These are phyloP conservation scores for Aspergillus sp. DNA, from an alignment of 2,329 filamentous ascomycete genomes.

Conservation along the genomic window DNA sequence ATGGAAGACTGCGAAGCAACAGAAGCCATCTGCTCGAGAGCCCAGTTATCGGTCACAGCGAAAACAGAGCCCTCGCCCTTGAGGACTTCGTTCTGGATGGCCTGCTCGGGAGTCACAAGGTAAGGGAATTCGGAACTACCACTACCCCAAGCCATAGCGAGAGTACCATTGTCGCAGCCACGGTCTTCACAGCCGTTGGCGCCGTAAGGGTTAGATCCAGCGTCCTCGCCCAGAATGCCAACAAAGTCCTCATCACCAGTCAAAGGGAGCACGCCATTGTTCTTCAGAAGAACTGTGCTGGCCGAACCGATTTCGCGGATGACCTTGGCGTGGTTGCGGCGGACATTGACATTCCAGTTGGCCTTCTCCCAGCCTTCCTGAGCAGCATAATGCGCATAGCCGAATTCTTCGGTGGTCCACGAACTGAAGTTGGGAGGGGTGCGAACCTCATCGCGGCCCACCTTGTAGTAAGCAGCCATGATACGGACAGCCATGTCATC, in stretches of 20 bases:
- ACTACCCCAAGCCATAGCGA: slow-evolving; percentile 61
- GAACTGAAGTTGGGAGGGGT: slow-evolving; percentile 76
- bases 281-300: slow-evolving; percentile 87
- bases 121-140: slow-evolving; percentile 60
- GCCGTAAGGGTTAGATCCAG: slow-evolving; percentile 67
- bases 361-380: slow-evolving; percentile 59
- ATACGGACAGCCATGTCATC: slow-evolving; percentile 91
- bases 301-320: slow-evolving; percentile 75
- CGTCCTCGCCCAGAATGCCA: slow-evolving; percentile 77
- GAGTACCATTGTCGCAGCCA: slow-evolving; percentile 55
- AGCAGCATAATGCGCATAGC: slow-evolving; percentile 61
- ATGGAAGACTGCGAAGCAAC: slow-evolving; percentile 51
- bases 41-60: slow-evolving; percentile 55
- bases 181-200: slow-evolving; percentile 75
- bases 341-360: slow-evolving; percentile 83
- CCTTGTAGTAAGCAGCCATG: slow-evolving; percentile 61
- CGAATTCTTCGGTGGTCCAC: slow-evolving; percentile 75
- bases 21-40: slow-evolving; percentile 45
- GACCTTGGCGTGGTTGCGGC: slow-evolving; percentile 62
- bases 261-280: slow-evolving; percentile 70
- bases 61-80: slow-evolving; percentile 62
- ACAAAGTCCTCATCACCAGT: slow-evolving; percentile 67
- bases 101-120: slow-evolving; percentile 57
- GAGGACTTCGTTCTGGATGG: slow-evolving; percentile 62
- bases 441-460: slow-evolving; percentile 50